Evolutionary conservation across 768 basidiomycete species (phyloP), one percentile per base, ranked within the genome.

Genomic region (Lentinus tigrinus): DNA sequence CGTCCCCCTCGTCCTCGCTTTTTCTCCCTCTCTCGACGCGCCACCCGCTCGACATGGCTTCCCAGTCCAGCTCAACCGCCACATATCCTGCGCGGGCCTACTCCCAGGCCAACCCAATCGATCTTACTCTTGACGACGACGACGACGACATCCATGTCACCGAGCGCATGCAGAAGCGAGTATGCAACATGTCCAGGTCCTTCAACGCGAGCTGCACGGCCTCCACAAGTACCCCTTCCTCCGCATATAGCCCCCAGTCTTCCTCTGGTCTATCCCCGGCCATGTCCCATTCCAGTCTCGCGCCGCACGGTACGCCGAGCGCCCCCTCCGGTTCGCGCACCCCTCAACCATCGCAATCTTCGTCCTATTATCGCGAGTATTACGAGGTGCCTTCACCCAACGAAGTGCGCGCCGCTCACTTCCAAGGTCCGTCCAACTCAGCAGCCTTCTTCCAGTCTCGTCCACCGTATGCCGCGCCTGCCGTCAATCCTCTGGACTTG

Each of bases 111-210:
- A 77, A 81, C 64, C 82, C 79, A 63, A 90, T 90, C 70, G 88
- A 89, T 77, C 78, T 90, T 60, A 89, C 87, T 24, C 74, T 77
- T 60, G 88, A 87, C 72, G 87, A 88, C 71, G 86, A 87, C 66
- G 82, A 82, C 65, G 71, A 75, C 65, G 75, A 76, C 58, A 56
- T 57, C 16, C 60, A 61, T 40, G 37, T 40, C n/a, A 39, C 51
- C 54, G 61, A 66, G 50, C 58, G 67, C 34, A 62, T 55, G 52
- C 39, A 53, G 43, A 67, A 70, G 42, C 63, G 69, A 4, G 38
- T 57, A 17, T 68, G 63, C 59, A 46, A 61, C 1, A 21, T 16
- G 11, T 54, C 54, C 27, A 60, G 69, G 43, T 44, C 60, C 13
- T 70, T 70, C 58, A 66, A 67, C 27, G 69, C 64, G 1, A 52